Conservation (phyloP, 495 filamentous ascomycete species). For the Cetradonia linearis region DNA sequence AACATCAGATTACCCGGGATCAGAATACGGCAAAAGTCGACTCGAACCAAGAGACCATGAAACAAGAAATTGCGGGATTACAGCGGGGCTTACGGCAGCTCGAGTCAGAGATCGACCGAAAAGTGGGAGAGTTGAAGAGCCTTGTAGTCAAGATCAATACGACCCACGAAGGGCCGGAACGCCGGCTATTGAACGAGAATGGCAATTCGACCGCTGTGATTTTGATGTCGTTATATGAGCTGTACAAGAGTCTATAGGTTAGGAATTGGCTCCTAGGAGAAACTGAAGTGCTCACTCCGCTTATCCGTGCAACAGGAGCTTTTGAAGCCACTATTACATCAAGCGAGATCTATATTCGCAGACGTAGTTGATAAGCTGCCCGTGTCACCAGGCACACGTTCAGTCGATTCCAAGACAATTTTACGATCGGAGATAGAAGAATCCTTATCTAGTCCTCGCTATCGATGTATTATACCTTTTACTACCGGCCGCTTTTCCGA, state of each 20-base stretch:
- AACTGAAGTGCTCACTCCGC: no score
- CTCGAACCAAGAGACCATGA: not conserved
- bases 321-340: not conserved
- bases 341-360: not conserved
- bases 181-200: not conserved
- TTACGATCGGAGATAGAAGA: no score
- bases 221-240: constrained; percentile 2
- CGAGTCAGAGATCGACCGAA: not conserved
- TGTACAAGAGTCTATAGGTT: not conserved
- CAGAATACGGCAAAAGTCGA: not conserved
- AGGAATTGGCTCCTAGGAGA: no score
- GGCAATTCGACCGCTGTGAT: not conserved
- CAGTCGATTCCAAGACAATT: no score
- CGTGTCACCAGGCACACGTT: no score
- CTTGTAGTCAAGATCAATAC: not conserved
- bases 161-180: not conserved
- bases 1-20: not conserved
- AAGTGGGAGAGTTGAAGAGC: not conserved
- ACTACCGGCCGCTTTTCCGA: constrained; percentile 2
- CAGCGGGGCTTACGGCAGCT: not conserved
- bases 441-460: not conserved
- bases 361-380: no score
- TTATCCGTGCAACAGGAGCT: not conserved
- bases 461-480: constrained; percentile 7
- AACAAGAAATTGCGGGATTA: constrained; percentile 1